Evolutionary conservation across 2,329 filamentous ascomycete genomes (phyloP).

Genomic region (Epichloe scottii): DNA sequence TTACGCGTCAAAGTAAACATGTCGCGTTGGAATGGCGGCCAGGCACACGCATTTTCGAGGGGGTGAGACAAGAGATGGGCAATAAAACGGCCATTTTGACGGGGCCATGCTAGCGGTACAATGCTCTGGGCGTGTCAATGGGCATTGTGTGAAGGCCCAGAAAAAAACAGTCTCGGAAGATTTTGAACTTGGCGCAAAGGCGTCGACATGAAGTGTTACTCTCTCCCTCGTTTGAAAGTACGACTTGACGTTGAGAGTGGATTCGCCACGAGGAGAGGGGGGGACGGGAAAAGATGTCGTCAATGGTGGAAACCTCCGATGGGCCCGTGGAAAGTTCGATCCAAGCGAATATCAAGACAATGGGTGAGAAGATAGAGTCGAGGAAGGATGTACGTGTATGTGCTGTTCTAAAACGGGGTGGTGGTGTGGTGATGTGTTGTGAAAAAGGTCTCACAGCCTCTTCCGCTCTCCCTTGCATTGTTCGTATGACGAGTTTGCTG

Average conservation of each 20-base stretch:
- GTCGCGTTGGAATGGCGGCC: neutral
- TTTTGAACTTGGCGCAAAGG: too few species aligned
- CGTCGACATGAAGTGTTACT: too few species aligned
- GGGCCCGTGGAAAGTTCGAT: conserved; percentile 1
- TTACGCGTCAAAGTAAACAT: neutral
- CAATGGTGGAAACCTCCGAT: neutral
- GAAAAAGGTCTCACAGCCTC: neutral
- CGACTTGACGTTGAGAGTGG: neutral
- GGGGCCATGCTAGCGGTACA: too few species aligned
- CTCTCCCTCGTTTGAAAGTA: neutral
- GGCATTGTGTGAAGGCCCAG: neutral
- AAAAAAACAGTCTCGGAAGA: too few species aligned
- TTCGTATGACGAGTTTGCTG: neutral
- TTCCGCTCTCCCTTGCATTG: neutral
- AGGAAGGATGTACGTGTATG: neutral
- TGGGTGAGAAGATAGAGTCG: neutral
- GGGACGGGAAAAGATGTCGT: neutral
- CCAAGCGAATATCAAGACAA: neutral
- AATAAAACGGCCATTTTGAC: too few species aligned
- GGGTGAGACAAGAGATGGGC: too few species aligned
- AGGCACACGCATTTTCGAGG: too few species aligned
- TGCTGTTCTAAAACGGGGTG: neutral
- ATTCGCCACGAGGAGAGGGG: neutral
- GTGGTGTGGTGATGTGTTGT: neutral
- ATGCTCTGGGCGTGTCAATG: too few species aligned